phyloP scores from a whole-genome alignment of 306 rosid species.

The Prunus campanulata region DNA sequence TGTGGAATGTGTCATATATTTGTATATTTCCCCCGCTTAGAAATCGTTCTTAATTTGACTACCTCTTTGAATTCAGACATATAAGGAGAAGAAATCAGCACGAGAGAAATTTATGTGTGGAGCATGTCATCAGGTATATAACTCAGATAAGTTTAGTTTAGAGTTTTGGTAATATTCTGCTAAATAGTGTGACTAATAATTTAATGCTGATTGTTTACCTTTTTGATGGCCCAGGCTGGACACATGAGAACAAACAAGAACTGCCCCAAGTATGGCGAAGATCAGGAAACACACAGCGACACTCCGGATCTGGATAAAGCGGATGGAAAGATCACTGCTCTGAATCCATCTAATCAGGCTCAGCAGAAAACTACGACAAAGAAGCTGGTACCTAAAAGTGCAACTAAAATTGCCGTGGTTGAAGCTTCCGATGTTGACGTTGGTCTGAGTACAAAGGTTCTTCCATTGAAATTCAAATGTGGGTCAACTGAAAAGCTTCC shows the following conservation, averaged over 20 bases:
- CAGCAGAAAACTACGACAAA: conserved; percentile 58
- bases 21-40: conserved; percentile 4
- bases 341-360: conserved; percentile 58
- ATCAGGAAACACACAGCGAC: conserved; percentile 60
- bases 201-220: conserved; percentile 19
- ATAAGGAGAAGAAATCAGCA: conserved; percentile 89
- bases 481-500: conserved; percentile 67
- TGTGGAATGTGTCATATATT: not conserved
- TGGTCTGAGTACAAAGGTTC: conserved; percentile 38
- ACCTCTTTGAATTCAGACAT: conserved; percentile 48
- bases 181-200: conserved; percentile 4
- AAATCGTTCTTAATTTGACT: conserved; percentile 20
- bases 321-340: conserved; percentile 49
- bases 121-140: conserved; percentile 89
- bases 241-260: conserved; percentile 98
- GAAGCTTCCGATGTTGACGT: conserved; percentile 51
- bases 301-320: conserved; percentile 63
- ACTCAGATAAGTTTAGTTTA: conserved; percentile 3
- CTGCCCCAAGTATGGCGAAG: conserved; percentile 95
- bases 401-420: conserved; percentile 54
- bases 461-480: conserved; percentile 85
- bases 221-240: conserved; percentile 63
- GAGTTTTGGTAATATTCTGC: conserved; percentile 3
- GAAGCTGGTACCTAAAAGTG: conserved; percentile 57
- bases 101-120: conserved; percentile 92